Base-by-base conservation (phyloP, 768 basidiomycete species). In the Asterophora parasitica region DNA sequence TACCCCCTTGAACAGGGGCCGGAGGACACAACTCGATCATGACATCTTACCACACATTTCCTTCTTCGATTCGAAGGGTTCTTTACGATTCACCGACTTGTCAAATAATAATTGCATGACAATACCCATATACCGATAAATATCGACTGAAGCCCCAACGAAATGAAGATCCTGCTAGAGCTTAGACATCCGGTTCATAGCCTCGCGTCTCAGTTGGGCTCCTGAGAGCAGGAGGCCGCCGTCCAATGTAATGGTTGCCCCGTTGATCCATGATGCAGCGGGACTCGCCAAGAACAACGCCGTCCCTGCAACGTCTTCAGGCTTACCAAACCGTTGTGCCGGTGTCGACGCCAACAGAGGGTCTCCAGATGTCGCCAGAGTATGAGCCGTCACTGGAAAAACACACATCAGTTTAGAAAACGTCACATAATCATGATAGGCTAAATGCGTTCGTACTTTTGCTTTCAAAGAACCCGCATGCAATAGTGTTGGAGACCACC, bases 231-330 rank as follows among this genome's bases (percentile, higher is more conserved):
- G 57, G 40, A 66, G 65, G 7, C 83, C 83, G 4, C 84, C 83
- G 57, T 85, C 83, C 36, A 86, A 60, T 8, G 76, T 65, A 38
- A 85, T 74, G 5, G 81, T 79, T 17, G 82, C 78, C 5, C 81
- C 84, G 30, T 77, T 85, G 38, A 85, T 73, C 63, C 74, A 85
- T 15, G 78, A 71, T 0, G 79, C 82, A 0, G 81, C 83, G 30
- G 73, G 71, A 44, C 78, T 77, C 10, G 79, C 69, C 12, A 87
- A 68, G 70, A 76, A 88, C 47, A 87, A 55, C 35, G 77, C 80
- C 13, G 81, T 70, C 0, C 81, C 83, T 1, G 74, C 80, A 17
- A 86, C 74, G 56, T 87, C 85, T 57, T 84, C 81, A 1, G 79
- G 74, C 15, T 69, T 71, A 4, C 85, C 84, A 39, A 85, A 75